Evolutionary conservation across 306 rosid species (phyloP).

Genomic region (Coriaria nepalensis): DNA sequence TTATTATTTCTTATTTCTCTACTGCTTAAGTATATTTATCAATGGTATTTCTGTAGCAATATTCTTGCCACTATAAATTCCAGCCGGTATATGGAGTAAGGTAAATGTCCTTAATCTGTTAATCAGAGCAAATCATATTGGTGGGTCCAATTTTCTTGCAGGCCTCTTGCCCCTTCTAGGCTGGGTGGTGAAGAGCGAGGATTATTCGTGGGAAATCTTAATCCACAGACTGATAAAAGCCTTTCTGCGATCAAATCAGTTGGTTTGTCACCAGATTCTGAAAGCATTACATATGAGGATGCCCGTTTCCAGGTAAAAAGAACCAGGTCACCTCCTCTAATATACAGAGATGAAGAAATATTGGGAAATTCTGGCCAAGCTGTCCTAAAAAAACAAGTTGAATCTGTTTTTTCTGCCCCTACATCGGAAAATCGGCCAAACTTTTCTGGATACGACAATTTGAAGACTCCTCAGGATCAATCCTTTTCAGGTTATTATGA

Average conservation of each 20-base stretch:
- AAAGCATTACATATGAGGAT: slow-evolving; percentile 29
- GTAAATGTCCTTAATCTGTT: slow-evolving; percentile 2
- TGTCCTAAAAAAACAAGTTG: slow-evolving; percentile 10
- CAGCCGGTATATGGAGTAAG: too few species aligned
- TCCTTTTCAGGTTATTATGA: slow-evolving; percentile 23
- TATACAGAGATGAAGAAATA: slow-evolving; percentile 24
- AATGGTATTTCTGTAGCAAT: background rate
- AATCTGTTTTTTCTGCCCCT: slow-evolving; percentile 20
- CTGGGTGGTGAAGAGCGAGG: slow-evolving; percentile 24
- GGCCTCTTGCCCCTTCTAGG: slow-evolving; percentile 22
- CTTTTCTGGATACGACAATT: slow-evolving; percentile 16
- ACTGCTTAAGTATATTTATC: background rate
- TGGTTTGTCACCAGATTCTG: slow-evolving; percentile 33
- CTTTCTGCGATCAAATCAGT: slow-evolving; percentile 25
- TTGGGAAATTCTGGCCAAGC: slow-evolving; percentile 25
- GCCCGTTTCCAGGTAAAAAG: slow-evolving; percentile 30
- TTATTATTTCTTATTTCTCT: background rate
- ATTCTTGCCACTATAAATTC: too few species aligned
- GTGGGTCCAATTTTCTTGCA: slow-evolving; percentile 20
- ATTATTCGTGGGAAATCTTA: slow-evolving; percentile 18
- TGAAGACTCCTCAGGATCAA: slow-evolving; percentile 20
- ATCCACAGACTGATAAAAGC: slow-evolving; percentile 28
- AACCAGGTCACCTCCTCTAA: slow-evolving; percentile 26
- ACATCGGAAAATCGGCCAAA: slow-evolving; percentile 21
- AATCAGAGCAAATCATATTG: slow-evolving; percentile 7